Base-by-base conservation (phyloP, 192 early-diverging fungal genomes). In the Lobosporangium transversale region DNA sequence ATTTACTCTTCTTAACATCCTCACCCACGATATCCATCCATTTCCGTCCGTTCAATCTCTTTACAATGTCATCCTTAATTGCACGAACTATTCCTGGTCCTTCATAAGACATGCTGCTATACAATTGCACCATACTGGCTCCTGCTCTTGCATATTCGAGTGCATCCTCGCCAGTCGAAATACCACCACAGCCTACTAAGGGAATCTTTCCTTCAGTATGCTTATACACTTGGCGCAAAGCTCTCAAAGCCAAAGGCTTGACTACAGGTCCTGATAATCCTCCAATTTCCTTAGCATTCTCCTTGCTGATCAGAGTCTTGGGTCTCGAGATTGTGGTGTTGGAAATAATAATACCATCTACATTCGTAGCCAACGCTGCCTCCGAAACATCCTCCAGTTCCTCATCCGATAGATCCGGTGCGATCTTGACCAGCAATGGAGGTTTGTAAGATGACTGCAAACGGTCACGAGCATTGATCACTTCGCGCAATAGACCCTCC, bases 101-200 rank as follows among this genome's bases (percentile, higher is more conserved):
- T 36, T 90, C 85, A 48, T 84, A 92, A 14, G 81, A 84, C 83
- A 96, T 85, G 53, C 81, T 83, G 36, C 92, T 93, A 79, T 95
- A 96, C 18, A 97, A 51, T 81, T 97, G 94, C 3, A 95, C 89
- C 62, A 87, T 63, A 24, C 83, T 86, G 14, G 95, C 95, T 10
- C 95, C 95, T 1, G 95, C 94, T 37, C 80, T 80, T n/a, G 86
- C 92, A 78, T 90, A 95, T 21, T 83, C 87, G 24, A 97, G 47
- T 1, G 89, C 94, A 63, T 97, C 94, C 29, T 88, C 84, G 9
- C 87, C 95, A 32, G 81, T 82, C 20, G 71, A 59, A 57, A 97
- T 89, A 50, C 95, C 95, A 31, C 95, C 95, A 71, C 94, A 96
- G 3, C 94, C 95, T 53, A 97, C 89, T 37, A 97, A 87, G 2